Base-by-base conservation (phyloP, 2,329 filamentous ascomycete species). In the Penicillium oxalicum region DNA sequence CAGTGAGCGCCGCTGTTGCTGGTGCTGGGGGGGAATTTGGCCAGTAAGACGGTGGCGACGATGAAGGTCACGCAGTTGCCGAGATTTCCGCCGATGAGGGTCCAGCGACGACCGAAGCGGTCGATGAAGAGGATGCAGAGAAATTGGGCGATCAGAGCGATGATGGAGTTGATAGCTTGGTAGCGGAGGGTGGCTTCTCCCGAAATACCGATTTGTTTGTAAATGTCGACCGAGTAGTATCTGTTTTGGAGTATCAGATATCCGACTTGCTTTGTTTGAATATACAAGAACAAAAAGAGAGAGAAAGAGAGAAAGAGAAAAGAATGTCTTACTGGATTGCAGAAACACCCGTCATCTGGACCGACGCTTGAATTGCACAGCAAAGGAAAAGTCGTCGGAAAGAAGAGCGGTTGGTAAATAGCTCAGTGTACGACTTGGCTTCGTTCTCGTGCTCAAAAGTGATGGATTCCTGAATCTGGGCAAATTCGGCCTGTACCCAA, bases 261-360 rank as follows among this genome's bases (percentile, higher is more conserved):
- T 18, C 18, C 18, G 18, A 18, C 2, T 18, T 18, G 1, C 18
- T 18, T 18, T 18, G 18, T 18, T 18, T 18, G 18, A 18, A 18
- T 18, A 18, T 18, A 18, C 18, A 18, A 18, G 18, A 18, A 2
- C 18, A 18, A 18, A 5, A 12, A 8, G 8, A 4, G 29, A 4
- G 4, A 7, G 9, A 24, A 26, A 12, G 9, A 7, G 7, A 24
- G 4, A 5, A 4, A 18, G 52, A 13, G 54, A 47, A 12, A 18
- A 1, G n/a, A 9, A 24, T 7, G 3, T 49, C 64, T 62, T 55
- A 69, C 62, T 90, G 86, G 55, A 89, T 88, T 1, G 83, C 83
- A 1, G 77, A 80, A 0, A 86, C 83, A 55, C 86, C 87, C 0
- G 86, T 90, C 83, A 91, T 88, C 64, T 90, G 87, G 2, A 84